Conservation (phyloP, 352 stramenopile genomes). For the Phytopythium litorale region DNA sequence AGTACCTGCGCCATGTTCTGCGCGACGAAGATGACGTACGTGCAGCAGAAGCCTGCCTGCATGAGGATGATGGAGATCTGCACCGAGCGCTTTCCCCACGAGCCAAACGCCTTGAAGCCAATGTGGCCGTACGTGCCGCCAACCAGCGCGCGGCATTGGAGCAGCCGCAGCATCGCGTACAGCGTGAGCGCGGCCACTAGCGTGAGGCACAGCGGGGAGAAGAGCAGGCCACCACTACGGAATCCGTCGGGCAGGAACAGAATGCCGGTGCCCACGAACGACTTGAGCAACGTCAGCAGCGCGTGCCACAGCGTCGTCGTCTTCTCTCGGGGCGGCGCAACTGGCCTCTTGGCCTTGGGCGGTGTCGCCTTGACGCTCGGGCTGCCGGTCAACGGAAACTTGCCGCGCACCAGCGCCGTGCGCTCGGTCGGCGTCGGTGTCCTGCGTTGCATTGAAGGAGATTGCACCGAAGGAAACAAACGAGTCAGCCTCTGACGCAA, state of each 20-base stretch:
- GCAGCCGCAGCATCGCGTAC: slow-evolving; percentile 71
- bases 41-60: slow-evolving; percentile 83
- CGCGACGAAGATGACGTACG: slow-evolving; percentile 82
- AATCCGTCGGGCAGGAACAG: slow-evolving; percentile 79
- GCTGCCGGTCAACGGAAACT: slow-evolving; percentile 7
- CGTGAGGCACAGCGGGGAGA: slow-evolving; percentile 63
- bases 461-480: slow-evolving; percentile 4
- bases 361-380: slow-evolving; percentile 18
- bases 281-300: slow-evolving; percentile 74
- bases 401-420: slow-evolving; percentile 23
- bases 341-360: slow-evolving; percentile 23
- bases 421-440: slow-evolving; percentile 25
- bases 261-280: slow-evolving; percentile 78
- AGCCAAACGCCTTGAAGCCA: slow-evolving; percentile 57
- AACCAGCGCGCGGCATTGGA: slow-evolving; percentile 63
- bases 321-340: slow-evolving; percentile 26
- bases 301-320: slow-evolving; percentile 78
- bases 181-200: slow-evolving; percentile 63
- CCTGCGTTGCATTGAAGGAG: slow-evolving; percentile 10
- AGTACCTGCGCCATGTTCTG: slow-evolving; percentile 77
- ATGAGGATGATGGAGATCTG: slow-evolving; percentile 83
- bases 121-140: slow-evolving; percentile 79
- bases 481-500: neutral
- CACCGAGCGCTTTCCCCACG: slow-evolving; percentile 69
- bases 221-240: slow-evolving; percentile 64